Base-by-base conservation (phyloP, 192 early-diverging fungal genomes). In the Umbelopsis ramanniana region DNA sequence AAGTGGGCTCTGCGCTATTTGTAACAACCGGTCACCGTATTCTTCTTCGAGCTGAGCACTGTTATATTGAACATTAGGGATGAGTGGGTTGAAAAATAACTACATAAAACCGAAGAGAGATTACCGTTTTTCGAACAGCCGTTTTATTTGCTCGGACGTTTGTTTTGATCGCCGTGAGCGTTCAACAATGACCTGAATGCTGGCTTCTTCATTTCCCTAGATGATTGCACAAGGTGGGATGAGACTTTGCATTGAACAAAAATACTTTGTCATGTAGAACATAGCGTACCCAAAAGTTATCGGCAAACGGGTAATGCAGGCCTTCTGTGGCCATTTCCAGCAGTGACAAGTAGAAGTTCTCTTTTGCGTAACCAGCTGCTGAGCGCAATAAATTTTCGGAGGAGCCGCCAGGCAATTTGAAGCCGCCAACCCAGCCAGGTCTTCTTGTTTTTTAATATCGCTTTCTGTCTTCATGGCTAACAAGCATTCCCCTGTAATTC, bases 11-110 rank as follows among this genome's bases (percentile, higher is more conserved):
- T 76, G 75, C 11, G 75, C 53, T 14, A 81, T 66, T 15, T 74
- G 91, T 23, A 82, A 67, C 37, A 93, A 70, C 69, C 82, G 81
- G 67, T 91, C 88, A 46, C 91, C 92, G 69, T 91, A 86, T 2
- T 93, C 91, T 68, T 91, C 89, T 54, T 93, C 92, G 48, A 92
- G 79, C 6, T 79, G 57, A 14, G 92, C 89, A 54, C 92, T 88
- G 73, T 37, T 71, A 43, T 67, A 33, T 43, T 6, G 19, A 23
- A 8, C 5, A 21, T 33, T 2, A 26, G 12, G 29, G 24, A 14
- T 24, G 26, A 14, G 33, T 5, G 14, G 5, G 54, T 9, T 29
- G 11, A 29, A 43, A 70, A 26, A 24, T 1, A 46, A 1, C 17
- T 1, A 22, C 26, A 14, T 35, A n/a, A n/a, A 9, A 9, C 3